Base-by-base conservation (phyloP, 1,284 basidiomycete species). In the Cryptococcus sp. region DNA sequence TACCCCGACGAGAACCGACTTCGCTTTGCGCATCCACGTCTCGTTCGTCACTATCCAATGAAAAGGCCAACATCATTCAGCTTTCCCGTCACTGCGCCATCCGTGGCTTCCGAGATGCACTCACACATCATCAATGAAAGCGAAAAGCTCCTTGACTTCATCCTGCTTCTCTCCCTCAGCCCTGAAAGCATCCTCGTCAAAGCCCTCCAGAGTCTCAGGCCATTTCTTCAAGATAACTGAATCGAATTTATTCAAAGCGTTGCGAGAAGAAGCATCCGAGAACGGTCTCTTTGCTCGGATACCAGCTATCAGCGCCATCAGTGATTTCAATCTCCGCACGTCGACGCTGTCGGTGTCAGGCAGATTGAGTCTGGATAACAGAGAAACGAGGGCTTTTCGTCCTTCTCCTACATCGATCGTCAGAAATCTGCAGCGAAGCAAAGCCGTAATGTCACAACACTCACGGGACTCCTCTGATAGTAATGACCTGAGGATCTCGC, bases 321-420 rank as follows among this genome's bases (percentile, higher is more conserved):
- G 73, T 40, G 85, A 85, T 55, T 86, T 83, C 53, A 89, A 77
- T 59, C 85, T 84, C 65, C 82, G 81, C 19, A 82, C 79, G 54
- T 90, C 87, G 1, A 88, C 79, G 22, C 85, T 83, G 6, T 69
- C 65, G 8, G 57, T 59, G 27, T 86, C 84, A 0, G 88, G 87
- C 15, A 96, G 79, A 67, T 88, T 83, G 2, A 98, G 81, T 69
- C 94, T 91, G 43, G 83, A 82, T 2, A 98, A 82, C 42, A 91
- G 82, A 57, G 93, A 89, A 58, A 87, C 89, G 16, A 95, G 77
- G 1, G 86, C 83, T 75, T 95, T 96, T 69, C 88, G 86, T 62
- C 88, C 85, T 15, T 91, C 89, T 71, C 85, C 90, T 93, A 63
- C 10, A 35, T 2, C 30, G 5, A 35, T 35, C 30, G 30, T 35